These are phyloP conservation scores for Neurospora tetraspora DNA, from an alignment of 495 filamentous ascomycete species.

Conservation along the genomic window DNA sequence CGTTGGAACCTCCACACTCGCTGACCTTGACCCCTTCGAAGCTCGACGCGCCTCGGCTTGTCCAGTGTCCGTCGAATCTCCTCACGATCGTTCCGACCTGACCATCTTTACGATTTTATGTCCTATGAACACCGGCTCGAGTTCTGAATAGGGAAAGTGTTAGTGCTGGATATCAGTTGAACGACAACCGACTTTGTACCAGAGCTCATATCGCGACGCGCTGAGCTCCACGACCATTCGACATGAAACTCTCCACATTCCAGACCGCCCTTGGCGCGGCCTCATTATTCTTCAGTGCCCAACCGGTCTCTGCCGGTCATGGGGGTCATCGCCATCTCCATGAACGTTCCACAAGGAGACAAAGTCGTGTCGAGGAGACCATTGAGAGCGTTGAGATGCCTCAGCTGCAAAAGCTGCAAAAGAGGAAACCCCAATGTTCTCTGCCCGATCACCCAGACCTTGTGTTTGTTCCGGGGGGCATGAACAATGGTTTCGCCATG, in stretches of 20 bases:
- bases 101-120: background rate
- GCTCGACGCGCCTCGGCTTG: background rate
- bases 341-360: slow-evolving; percentile 22
- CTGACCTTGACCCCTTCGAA: background rate
- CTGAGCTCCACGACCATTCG: background rate
- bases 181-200: background rate
- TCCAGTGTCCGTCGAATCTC: background rate
- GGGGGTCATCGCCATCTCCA: slow-evolving; percentile 27
- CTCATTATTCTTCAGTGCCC: slow-evolving; percentile 30
- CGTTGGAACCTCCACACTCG: slow-evolving; percentile 1
- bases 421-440: slow-evolving; percentile 42
- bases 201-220: background rate
- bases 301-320: slow-evolving; percentile 18
- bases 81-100: background rate
- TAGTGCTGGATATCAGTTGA: background rate
- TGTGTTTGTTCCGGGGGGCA: slow-evolving; percentile 49
- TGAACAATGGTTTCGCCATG: slow-evolving; percentile 77
- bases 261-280: slow-evolving; percentile 40
- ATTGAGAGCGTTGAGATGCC: slow-evolving; percentile 14
- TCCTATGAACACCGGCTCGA: background rate
- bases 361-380: slow-evolving; percentile 16
- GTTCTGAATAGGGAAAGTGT: background rate
- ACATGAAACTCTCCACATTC: slow-evolving; percentile 41
- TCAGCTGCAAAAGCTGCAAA: slow-evolving; percentile 22
- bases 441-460: slow-evolving; percentile 62